Evolutionary conservation across 352 stramenopile species (phyloP).

Genomic region (Aphanomyces astaci): DNA sequence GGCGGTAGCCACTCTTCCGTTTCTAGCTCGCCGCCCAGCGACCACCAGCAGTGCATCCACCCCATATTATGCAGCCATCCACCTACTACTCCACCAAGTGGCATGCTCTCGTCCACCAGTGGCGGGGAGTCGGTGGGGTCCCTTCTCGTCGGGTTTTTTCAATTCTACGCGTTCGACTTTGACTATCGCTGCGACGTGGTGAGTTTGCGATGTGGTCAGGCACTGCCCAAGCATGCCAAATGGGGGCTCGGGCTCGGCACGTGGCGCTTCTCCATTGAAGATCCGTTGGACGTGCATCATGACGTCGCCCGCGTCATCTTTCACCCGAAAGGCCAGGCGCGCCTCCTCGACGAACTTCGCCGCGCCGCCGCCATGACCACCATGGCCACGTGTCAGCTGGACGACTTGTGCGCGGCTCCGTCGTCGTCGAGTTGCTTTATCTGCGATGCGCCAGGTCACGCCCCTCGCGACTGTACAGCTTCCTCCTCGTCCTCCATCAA

Average conservation of each 20-base stretch:
- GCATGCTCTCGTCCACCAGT: too few species aligned
- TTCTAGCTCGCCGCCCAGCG: conserved; percentile 7
- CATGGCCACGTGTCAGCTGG: not conserved
- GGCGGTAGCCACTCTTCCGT: too few species aligned
- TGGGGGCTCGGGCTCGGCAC: conserved; percentile 47
- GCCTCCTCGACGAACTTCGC: conserved; percentile 18
- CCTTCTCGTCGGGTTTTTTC: conserved; percentile 94
- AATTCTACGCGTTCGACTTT: conserved; percentile 94
- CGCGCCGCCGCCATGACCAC: conserved; percentile 13
- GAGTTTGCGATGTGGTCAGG: conserved; percentile 74
- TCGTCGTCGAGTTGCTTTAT: conserved; percentile 13
- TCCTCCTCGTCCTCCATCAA: not conserved
- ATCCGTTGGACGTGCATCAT: conserved; percentile 76
- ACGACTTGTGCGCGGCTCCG: not conserved
- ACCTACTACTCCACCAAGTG: too few species aligned
- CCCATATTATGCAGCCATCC: too few species aligned
- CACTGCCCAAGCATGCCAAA: conserved; percentile 58
- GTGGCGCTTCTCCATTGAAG: conserved; percentile 81
- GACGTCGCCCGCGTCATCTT: conserved; percentile 77
- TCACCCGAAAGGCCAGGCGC: conserved; percentile 45
- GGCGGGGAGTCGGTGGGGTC: conserved; percentile 82
- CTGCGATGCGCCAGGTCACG: not conserved
- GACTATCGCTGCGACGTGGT: conserved; percentile 92
- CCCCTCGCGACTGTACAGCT: conserved; percentile 1
- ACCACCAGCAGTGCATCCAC: conserved; percentile 43